Conservation (phyloP, 2,329 filamentous ascomycete species). For the Aspergillus viridinutans region DNA sequence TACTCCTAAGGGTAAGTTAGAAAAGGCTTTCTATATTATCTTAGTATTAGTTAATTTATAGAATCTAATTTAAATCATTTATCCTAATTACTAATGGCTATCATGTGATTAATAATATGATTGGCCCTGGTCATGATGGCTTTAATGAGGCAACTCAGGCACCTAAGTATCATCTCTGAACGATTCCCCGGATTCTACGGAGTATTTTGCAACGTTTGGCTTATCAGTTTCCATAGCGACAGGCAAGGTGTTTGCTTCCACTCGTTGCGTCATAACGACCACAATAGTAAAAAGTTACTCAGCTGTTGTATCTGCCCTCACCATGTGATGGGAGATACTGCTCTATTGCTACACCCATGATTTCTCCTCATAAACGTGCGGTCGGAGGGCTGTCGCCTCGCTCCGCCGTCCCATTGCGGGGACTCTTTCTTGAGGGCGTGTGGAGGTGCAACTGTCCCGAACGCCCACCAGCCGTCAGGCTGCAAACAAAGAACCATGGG, state of each 20-base stretch:
- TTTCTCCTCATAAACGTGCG: conserved; percentile 18
- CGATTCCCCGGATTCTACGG: background rate
- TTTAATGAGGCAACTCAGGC: no score
- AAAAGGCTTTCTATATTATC: no score
- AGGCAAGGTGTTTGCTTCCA: background rate
- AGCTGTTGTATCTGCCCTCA: background rate
- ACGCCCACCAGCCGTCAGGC: conserved; percentile 50
- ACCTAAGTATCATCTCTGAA: no score
- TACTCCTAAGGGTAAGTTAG: no score
- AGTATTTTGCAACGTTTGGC: background rate
- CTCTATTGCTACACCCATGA: conserved; percentile 11
- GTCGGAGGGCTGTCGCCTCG: conserved; percentile 14
- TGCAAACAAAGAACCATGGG: conserved; percentile 55
- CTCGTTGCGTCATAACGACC: background rate
- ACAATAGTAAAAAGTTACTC: background rate
- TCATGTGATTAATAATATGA: no score
- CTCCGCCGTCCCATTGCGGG: conserved; percentile 24
- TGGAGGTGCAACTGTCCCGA: conserved; percentile 57
- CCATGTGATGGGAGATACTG: background rate
- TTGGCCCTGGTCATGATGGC: no score
- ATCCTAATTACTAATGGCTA: no score
- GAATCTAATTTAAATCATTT: no score
- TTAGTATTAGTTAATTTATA: no score
- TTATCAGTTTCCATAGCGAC: conserved; percentile 22
- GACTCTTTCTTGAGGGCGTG: conserved; percentile 40